Evolutionary conservation across 306 rosid genomes (phyloP), one percentile per base, ranked within the genome.

Genomic region (Abrus pulchellus): DNA sequence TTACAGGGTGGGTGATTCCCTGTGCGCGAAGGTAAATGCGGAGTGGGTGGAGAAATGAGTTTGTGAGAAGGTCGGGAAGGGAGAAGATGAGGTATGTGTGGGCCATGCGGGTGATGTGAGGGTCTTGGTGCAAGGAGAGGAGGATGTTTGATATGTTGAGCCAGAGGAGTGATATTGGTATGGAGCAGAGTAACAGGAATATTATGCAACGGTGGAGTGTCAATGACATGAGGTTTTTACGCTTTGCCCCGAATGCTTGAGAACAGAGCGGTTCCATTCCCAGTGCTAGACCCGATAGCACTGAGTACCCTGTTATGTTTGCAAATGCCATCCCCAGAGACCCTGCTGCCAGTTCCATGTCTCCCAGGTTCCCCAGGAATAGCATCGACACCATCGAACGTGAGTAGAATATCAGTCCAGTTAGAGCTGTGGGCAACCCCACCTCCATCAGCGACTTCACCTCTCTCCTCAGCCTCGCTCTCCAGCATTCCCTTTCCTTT

Each of bases 261-360:
- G 98, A 91, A 8, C 99, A 95, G 3, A 95, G 92, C 0, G 99
- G 98, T 68, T 93, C 98, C 99, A 95, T 93, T 6, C 99, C 99
- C 0, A 93, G 81, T 47, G 99, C 89, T 0, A 95, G 70, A 5
- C 99, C 99, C 0, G 98, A 90, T 49, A 95, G 92, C 2, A 95
- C 93, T 0, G 98, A 95, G 73, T 95, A 93, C 27, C 96, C 97
- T 1, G 94, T 95, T 75, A 95, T 95, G 85, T 95, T 95, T 1
- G 97, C 99, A 8, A 91, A 93, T 7, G 99, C 99, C 36, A 95
- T 95, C 76, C 97, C 96, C 0, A 95, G 48, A 0, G 98, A 91
- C 0, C 99, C 97, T 0, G 89, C 93, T 5, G 98, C 99, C 0
- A 95, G 94, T 28, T 93, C 83, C 0, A 86, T 52, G 27, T 93